A percentile compares a stretch with the other conserved stretches of the same genome.
These are phyloP conservation scores for bread wheat (Triticum aestivum) DNA, from an alignment of 176 grass and related monocot species.

Conservation along the genomic window IWGSC_CS_RefSeq_v2.1 NC_057804.1:346747751-346748250, in stretches of 20 bases:
- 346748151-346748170: conserved; percentile 12
- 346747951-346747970: neutral
- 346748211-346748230: neutral
- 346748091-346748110: neutral
- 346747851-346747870: neutral
- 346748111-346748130: no score
- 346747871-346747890: conserved; percentile 10
- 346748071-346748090: neutral
- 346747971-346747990: neutral
- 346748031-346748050: conserved; percentile 15
- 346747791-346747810: neutral
- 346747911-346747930: neutral
- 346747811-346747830: neutral
- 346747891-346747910: neutral
- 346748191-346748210: conserved; percentile 37
- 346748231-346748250: neutral
- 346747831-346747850: neutral
- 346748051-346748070: neutral
- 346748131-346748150: neutral
- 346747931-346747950: neutral
- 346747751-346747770: neutral
- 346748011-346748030: conserved; percentile 2
- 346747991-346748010: conserved; percentile 34
- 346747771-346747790: neutral
- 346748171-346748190: conserved; percentile 39